Conservation (phyloP, 345 rosid species). For the Triadica sebifera region DNA sequence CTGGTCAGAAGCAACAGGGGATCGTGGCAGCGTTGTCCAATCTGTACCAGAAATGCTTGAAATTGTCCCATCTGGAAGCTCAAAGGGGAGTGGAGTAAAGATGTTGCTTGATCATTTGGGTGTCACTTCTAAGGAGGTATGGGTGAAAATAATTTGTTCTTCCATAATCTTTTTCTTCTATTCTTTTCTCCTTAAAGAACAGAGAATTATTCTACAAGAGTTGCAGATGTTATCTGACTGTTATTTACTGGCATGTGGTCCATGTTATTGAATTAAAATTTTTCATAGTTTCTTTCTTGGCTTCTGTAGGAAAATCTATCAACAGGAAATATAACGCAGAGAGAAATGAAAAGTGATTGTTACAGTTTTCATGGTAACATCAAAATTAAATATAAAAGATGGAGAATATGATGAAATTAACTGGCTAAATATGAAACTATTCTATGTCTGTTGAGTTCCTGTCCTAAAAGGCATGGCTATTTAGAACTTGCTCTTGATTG, state of each 20-base stretch:
- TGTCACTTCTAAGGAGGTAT: constrained; percentile 62
- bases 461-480: not conserved
- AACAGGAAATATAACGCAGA: too few relatives aligned
- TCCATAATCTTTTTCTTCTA: not conserved
- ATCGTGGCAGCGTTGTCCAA: constrained; percentile 67
- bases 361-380: too few relatives aligned
- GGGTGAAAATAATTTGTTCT: not conserved
- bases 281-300: not conserved
- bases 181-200: not conserved
- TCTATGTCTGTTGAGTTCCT: not conserved
- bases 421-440: not conserved
- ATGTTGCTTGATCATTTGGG: constrained; percentile 81
- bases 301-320: too few relatives aligned
- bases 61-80: constrained; percentile 76
- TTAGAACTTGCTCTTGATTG: constrained; percentile 4
- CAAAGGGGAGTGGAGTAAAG: constrained; percentile 78
- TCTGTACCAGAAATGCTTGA: constrained; percentile 87
- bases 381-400: too few relatives aligned
- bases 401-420: not conserved
- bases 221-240: not conserved
- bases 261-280: not conserved
- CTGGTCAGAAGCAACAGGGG: constrained; percentile 76
- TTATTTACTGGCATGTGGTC: not conserved
- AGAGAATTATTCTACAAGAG: not conserved
- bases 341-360: too few relatives aligned